These are phyloP conservation scores for Aspergillus sp. DNA, from an alignment of 2,329 filamentous ascomycete genomes.

Conservation along the genomic window DNA sequence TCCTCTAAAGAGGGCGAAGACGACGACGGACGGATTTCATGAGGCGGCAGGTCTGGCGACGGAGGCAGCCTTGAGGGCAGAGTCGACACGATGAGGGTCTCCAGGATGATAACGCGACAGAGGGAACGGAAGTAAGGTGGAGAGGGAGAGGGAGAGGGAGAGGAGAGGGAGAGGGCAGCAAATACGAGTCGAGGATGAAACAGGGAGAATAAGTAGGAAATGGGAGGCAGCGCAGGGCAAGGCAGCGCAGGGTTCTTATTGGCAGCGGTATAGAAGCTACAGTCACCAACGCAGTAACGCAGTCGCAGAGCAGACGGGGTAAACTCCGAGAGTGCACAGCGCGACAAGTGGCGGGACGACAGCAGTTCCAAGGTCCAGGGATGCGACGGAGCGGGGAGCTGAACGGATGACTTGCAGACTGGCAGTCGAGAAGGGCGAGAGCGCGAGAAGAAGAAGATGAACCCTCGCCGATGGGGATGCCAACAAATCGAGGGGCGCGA, in stretches of 20 bases:
- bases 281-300: not conserved
- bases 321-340: constrained; percentile 16
- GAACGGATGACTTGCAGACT: constrained; percentile 19
- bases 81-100: constrained; percentile 19
- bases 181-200: constrained; percentile 2
- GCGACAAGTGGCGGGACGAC: not conserved
- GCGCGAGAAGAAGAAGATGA: constrained; percentile 3
- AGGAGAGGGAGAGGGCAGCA: constrained; percentile 1
- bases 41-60: constrained; percentile 7
- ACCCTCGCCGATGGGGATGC: constrained; percentile 10
- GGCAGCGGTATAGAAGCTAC: constrained; percentile 6
- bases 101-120: constrained; percentile 14
- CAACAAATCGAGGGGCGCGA: constrained; percentile 16
- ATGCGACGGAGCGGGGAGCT: constrained; percentile 7
- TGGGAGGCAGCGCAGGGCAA: constrained; percentile 9
- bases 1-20: constrained; percentile 23
- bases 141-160: constrained; percentile 1
- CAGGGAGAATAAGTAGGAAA: constrained; percentile 4
- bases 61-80: constrained; percentile 2
- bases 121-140: not conserved
- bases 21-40: constrained; percentile 22
- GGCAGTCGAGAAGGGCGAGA: constrained; percentile 6
- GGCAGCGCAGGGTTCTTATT: constrained; percentile 4
- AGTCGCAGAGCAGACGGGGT: constrained; percentile 1
- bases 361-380: not conserved